These are phyloP conservation scores for Dichotomocladium elegans DNA, from an alignment of 371 early-diverging fungal genomes.

Conservation along the genomic window DNA sequence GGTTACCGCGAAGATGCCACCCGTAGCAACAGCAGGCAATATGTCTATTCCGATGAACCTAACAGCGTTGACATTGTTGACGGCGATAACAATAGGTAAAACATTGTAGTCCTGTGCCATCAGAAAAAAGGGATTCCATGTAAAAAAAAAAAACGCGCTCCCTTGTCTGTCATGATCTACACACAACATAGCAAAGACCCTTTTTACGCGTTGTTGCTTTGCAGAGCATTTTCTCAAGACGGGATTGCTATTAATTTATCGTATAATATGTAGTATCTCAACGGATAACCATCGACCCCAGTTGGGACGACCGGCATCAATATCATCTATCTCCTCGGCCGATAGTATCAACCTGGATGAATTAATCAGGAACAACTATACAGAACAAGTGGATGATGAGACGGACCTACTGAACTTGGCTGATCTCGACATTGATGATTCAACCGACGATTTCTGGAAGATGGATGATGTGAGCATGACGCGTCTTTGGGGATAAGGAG, in stretches of 20 bases:
- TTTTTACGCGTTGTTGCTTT: too few species aligned
- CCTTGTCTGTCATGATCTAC: too few species aligned
- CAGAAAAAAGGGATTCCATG: too few species aligned
- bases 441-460: conserved; percentile 47
- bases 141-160: too few species aligned
- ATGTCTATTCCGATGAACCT: not conserved
- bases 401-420: conserved; percentile 35
- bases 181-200: too few species aligned
- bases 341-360: conserved; percentile 44
- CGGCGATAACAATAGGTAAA: conserved; percentile 17
- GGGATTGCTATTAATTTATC: not conserved
- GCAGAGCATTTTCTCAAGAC: not conserved
- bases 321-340: conserved; percentile 35
- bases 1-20: conserved; percentile 13
- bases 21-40: not conserved
- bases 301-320: conserved; percentile 25
- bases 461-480: conserved; percentile 26
- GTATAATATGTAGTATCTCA: not conserved
- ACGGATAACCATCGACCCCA: not conserved
- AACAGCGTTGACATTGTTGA: too few species aligned
- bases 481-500: not conserved
- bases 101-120: too few species aligned
- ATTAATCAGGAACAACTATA: conserved; percentile 36
- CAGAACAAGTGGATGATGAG: conserved; percentile 38
- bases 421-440: conserved; percentile 41